Base-by-base conservation (phyloP, 805 yeast species). In the Yamadazyma takamatsuzukensis region DNA sequence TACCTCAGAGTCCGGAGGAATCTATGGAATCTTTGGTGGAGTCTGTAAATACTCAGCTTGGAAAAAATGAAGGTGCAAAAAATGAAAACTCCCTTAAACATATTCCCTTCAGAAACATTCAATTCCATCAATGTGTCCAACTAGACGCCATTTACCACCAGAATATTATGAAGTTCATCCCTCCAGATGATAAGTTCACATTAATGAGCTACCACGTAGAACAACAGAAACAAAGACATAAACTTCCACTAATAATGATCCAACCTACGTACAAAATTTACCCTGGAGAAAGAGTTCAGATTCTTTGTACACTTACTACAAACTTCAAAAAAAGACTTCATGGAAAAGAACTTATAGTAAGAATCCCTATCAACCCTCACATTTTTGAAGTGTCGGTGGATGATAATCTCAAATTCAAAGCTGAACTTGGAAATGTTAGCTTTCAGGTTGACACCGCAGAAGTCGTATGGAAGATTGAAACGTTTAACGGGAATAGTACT, bases 101-200 rank as follows among this genome's bases (percentile, higher is more conserved):
- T 31, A 37, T 64, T 6, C 68, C 70, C 9, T 54, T 66, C 18
- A 40, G 58, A 4, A 61, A 64, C 34, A 59, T 62, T 18, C 70
- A 62, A 67, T 46, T 61, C 63, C 56, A 67, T 47, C 63, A 87
- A 59, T 87, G 96, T 60, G 94, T 87, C n/a, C 69, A 83, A 31
- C 59, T 86, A 23, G 74, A 80, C 2, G 69, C 79, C 32, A 72
- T 83, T 41, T 94, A 89, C 54, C 54, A 61, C 12, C 70, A 72
- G 5, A 80, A 87, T 45, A 72, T 77, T 36, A 76, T 89, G 19
- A 75, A 80, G 18, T 89, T 88, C 53, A 76, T 83, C 12, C 96
- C 97, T 11, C 96, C 96, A 0, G 96, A 87, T 30, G 71, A 65
- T 36, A 53, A 61, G 34, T 68, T 68, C 32, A 46, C 49, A 2